Evolutionary conservation across 2,329 filamentous ascomycete species (phyloP).

Genomic region (Fusarium annulatum): DNA sequence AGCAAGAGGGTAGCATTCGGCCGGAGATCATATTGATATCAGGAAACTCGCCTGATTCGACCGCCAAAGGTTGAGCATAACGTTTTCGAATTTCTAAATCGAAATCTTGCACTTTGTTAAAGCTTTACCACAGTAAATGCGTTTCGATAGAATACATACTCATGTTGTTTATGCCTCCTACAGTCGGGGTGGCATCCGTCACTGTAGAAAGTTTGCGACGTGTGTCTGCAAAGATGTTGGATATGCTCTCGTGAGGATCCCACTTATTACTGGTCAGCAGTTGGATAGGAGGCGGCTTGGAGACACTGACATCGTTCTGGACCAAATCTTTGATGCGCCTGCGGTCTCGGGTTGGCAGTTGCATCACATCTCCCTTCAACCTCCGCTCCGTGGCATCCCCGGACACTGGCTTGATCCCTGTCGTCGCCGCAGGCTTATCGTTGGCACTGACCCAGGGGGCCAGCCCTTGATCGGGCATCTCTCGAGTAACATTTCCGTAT

Average conservation of each 20-base stretch:
- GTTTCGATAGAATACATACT: slow-evolving; percentile 63
- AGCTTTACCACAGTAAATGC: not conserved
- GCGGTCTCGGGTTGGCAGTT: slow-evolving; percentile 73
- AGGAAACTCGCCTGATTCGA: slow-evolving; percentile 77
- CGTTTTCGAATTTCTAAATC: slow-evolving; percentile 75
- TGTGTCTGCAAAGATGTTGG: slow-evolving; percentile 63
- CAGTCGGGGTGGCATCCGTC: slow-evolving; percentile 74
- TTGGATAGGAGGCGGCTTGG: not conserved
- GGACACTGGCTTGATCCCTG: slow-evolving; percentile 70
- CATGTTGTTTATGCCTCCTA: slow-evolving; percentile 82
- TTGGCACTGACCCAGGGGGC: slow-evolving; percentile 79
- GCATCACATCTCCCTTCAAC: slow-evolving; percentile 77
- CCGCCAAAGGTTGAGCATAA: slow-evolving; percentile 70
- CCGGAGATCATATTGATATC: slow-evolving; percentile 71
- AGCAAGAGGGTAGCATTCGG: slow-evolving; percentile 75
- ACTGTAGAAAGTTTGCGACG: slow-evolving; percentile 58
- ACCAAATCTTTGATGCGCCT: slow-evolving; percentile 73
- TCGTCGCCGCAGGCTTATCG: slow-evolving; percentile 69
- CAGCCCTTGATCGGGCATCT: slow-evolving; percentile 74
- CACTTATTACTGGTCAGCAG: slow-evolving; percentile 53
- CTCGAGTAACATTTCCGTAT: slow-evolving; percentile 75
- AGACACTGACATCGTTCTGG: slow-evolving; percentile 67
- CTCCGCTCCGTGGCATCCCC: slow-evolving; percentile 74
- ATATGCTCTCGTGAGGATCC: slow-evolving; percentile 65
- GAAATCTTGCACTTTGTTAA: slow-evolving; percentile 61